phyloP scores from a whole-genome alignment of 208 protist genomes.

The Crithidia fasciculata region DNA sequence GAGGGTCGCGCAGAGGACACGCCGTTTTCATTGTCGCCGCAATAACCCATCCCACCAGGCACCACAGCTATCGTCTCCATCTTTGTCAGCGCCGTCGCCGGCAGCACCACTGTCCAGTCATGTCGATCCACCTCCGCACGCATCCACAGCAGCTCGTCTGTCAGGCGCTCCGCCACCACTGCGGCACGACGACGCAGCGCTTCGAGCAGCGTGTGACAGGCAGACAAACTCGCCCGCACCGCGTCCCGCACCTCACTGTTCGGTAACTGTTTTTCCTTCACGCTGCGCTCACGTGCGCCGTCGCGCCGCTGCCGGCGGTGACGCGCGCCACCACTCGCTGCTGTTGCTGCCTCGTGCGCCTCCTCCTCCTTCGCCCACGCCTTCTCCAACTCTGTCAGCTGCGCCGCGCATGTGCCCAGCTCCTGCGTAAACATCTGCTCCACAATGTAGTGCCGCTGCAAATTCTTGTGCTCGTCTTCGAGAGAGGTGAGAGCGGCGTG shows the following conservation, averaged over 20 bases:
- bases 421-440: slow-evolving; percentile 16
- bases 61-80: slow-evolving; percentile 23
- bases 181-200: slow-evolving; percentile 11
- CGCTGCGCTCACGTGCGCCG: not conserved
- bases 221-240: slow-evolving; percentile 1
- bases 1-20: not conserved
- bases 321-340: no score
- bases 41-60: not conserved
- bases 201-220: slow-evolving; percentile 16
- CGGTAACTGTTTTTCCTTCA: no score
- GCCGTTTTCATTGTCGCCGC: no score
- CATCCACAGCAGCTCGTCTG: slow-evolving; percentile 31
- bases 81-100: slow-evolving; percentile 25
- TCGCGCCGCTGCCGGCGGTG: not conserved
- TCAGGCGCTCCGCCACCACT: slow-evolving; percentile 19
- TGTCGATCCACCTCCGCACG: slow-evolving; percentile 23
- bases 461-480: slow-evolving; percentile 24
- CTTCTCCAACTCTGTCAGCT: slow-evolving; percentile 17
- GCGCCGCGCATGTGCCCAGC: slow-evolving; percentile 11
- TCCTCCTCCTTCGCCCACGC: not conserved
- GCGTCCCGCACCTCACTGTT: not conserved
- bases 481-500: slow-evolving; percentile 12
- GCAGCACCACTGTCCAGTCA: slow-evolving; percentile 17
- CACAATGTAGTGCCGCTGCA: slow-evolving; percentile 35
- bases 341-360: not conserved